These are phyloP conservation scores for Cryomyces minteri DNA, from an alignment of 495 filamentous ascomycete species.

Conservation along the genomic window DNA sequence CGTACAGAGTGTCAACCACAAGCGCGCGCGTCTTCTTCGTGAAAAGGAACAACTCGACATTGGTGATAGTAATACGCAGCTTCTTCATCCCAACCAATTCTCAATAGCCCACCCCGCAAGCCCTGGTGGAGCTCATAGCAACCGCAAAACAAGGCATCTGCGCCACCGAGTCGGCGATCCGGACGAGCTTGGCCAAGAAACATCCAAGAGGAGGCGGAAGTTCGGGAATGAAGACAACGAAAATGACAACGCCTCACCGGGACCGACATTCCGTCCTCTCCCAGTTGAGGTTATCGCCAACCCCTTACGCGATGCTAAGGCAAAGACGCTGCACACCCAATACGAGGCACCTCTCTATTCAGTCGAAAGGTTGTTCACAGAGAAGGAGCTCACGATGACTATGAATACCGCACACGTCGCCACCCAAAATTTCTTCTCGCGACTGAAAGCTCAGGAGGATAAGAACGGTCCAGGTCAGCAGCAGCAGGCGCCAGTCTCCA, in stretches of 20 bases:
- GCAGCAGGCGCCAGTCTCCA: too few relatives aligned
- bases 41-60: constrained; percentile 87
- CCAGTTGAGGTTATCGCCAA: constrained; percentile 17
- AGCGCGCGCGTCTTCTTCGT: constrained; percentile 55
- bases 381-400: constrained; percentile 67
- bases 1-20: constrained; percentile 53
- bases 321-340: constrained; percentile 32
- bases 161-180: constrained; percentile 42
- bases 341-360: constrained; percentile 38
- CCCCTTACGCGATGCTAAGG: constrained; percentile 32
- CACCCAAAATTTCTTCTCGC: constrained; percentile 19
- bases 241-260: constrained; percentile 29
- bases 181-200: constrained; percentile 50
- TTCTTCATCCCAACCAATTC: constrained; percentile 86
- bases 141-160: constrained; percentile 58
- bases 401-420: constrained; percentile 22
- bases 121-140: constrained; percentile 62
- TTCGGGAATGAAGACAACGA: constrained; percentile 54
- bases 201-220: constrained; percentile 53
- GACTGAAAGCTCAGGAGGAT: constrained; percentile 9
- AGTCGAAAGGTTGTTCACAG: constrained; percentile 80
- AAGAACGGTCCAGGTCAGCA: too few relatives aligned
- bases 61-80: constrained; percentile 66
- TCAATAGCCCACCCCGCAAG: constrained; percentile 46
- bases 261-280: constrained; percentile 25